Percentiles rank a stretch among this genome's conserved stretches.
Conservation (phyloP, 1,284 basidiomycete genomes). For the Erythrobasidium hasegawianum region DNA sequence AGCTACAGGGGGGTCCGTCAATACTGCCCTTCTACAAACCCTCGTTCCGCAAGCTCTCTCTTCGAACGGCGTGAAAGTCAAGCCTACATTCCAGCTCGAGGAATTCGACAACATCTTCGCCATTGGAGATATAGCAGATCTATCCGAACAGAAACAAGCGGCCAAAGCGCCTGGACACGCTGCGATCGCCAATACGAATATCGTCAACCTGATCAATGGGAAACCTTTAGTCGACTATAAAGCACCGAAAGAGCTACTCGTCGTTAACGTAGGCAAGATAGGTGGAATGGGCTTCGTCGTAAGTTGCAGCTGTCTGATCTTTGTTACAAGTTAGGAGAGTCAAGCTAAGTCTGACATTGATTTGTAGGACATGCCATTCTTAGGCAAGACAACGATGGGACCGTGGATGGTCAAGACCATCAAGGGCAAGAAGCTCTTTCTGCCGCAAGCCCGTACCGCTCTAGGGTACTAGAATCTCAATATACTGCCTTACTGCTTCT, state of each 20-base stretch:
- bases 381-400: constrained; percentile 15
- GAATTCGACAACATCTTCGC: constrained; percentile 25
- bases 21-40: constrained; percentile 1
- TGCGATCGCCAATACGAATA: constrained; percentile 20
- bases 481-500: neutral
- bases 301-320: constrained; percentile 2
- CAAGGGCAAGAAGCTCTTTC: constrained; percentile 33
- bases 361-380: constrained; percentile 23
- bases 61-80: constrained; percentile 24
- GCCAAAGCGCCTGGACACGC: constrained; percentile 16
- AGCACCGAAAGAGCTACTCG: constrained; percentile 13
- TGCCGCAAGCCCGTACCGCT: constrained; percentile 6
- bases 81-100: constrained; percentile 17
- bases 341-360: neutral
- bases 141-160: constrained; percentile 32
- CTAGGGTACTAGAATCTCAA: constrained; percentile 14
- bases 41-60: constrained; percentile 5
- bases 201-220: constrained; percentile 15
- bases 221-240: constrained; percentile 21
- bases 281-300: constrained; percentile 16
- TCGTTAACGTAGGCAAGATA: constrained; percentile 8
- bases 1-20: constrained; percentile 23
- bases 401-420: constrained; percentile 25
- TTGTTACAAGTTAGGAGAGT: neutral
- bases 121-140: constrained; percentile 29